phyloP scores from a whole-genome alignment of 257 asterid species.

The Nemophila menziesii region DNA sequence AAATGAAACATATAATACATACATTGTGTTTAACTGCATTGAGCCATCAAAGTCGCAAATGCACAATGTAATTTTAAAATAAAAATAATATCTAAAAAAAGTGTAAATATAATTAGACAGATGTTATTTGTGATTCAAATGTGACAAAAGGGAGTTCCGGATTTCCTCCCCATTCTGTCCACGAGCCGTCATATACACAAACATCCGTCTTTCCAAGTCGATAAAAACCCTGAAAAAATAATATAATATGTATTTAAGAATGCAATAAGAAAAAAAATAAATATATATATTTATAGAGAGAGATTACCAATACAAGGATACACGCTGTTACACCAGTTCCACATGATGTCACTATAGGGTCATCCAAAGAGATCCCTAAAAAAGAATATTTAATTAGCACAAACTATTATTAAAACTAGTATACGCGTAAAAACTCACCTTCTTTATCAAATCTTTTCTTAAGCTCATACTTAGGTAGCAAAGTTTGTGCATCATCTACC shows the following conservation, averaged over 20 bases:
- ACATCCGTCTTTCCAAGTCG: slow-evolving; percentile 75
- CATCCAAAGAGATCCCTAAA: slow-evolving; percentile 68
- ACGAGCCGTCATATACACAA: slow-evolving; percentile 78
- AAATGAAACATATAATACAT: too few species aligned
- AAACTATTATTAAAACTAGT: background rate
- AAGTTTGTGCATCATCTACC: slow-evolving; percentile 73
- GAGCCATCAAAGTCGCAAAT: too few species aligned
- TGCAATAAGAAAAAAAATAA: background rate
- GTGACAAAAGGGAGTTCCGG: slow-evolving; percentile 44
- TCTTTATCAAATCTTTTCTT: slow-evolving; percentile 59
- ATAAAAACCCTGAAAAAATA: slow-evolving; percentile 75
- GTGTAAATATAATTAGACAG: too few species aligned
- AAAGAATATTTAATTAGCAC: background rate
- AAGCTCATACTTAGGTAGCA: slow-evolving; percentile 65
- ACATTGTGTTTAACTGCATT: too few species aligned
- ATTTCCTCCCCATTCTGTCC: slow-evolving; percentile 90
- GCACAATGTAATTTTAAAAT: too few species aligned
- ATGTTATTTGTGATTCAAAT: slow-evolving; percentile 15
- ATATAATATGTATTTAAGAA: too few species aligned
- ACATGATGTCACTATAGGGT: slow-evolving; percentile 60
- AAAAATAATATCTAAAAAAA: too few species aligned
- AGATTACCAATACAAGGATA: slow-evolving; percentile 67
- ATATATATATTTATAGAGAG: slow-evolving; percentile 4
- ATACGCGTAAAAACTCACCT: slow-evolving; percentile 31
- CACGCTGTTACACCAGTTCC: slow-evolving; percentile 99